Base-by-base conservation (phyloP, 2,329 filamentous ascomycete genomes). In the Neurospora crassa region DNA sequence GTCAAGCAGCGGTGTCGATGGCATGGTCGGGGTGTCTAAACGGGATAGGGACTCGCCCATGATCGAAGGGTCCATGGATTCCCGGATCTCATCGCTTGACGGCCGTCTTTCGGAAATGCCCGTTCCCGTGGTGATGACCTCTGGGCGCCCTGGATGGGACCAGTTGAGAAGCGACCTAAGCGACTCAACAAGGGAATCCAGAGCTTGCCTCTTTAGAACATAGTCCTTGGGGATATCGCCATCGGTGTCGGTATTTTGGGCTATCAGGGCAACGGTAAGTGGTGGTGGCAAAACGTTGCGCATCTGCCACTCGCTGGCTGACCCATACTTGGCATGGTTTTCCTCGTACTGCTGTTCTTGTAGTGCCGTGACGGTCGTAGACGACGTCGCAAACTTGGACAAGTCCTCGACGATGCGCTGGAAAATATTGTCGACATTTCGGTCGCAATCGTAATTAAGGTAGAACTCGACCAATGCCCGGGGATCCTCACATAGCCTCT, bases 361-460 rank as follows among this genome's bases (percentile, higher is more conserved):
- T 41, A 89, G 81, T 1, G 91, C 84, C 2, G 90, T 93, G 47
- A 97, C 89, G 11, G 89, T 80, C 5, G 97, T 90, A 0, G 94
- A 90, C 11, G 90, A 87, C 70, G 92, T 96, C 1, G 94, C 92
- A 76, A 97, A 92, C 76, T 91, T 91, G 41, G 95, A 96, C 20
- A 99, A 84, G 80, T 98, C 94, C 79, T 99, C 96, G 68, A 99
- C 94, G 70, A 98, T 90, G 24, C 88, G 91, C 81, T 99, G 96
- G 80, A 97, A 99, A 81, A 98, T 96, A 80, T 99, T 99, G 82
- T 98, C 95, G 72, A 98, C 88, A 53, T 93, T 94, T 72, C 95
- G 88, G 78, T 98, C 96, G 82, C 96, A 99, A 79, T 99, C 96
- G 78, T 99, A 99, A 81, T 99, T 99, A 74, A 99, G 87, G 80